Conservation (phyloP, 305 asterid species). For the Fraxinus xanthoxyloides region DNA sequence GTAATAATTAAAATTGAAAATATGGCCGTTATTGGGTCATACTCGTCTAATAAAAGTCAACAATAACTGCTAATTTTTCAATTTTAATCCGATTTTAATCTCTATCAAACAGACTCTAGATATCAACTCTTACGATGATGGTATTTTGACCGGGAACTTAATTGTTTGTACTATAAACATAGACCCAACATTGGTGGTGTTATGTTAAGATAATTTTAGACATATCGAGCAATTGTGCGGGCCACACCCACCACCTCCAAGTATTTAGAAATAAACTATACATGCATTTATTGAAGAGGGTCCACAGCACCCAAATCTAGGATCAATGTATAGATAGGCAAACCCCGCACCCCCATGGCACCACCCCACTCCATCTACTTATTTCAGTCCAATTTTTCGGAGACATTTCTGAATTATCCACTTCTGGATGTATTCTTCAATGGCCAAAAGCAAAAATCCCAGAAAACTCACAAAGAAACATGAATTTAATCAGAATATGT, state of each 20-base stretch:
- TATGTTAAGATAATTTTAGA: neutral
- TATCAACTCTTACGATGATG: neutral
- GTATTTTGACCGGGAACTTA: neutral
- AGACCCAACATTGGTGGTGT: neutral
- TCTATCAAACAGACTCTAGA: no score
- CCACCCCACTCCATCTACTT: constrained; percentile 5
- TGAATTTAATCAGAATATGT: constrained; percentile 19
- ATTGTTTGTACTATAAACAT: neutral
- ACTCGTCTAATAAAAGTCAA: no score
- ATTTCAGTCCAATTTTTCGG: constrained; percentile 26
- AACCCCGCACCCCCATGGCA: neutral
- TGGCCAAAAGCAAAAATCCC: constrained; percentile 59
- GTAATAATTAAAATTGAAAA: no score
- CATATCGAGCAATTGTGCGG: neutral
- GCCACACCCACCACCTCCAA: neutral
- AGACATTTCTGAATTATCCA: constrained; percentile 22
- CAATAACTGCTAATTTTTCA: no score
- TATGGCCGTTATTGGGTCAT: no score
- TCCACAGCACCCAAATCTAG: constrained; percentile 31
- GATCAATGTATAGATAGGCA: constrained; percentile 16
- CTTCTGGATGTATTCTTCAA: constrained; percentile 26
- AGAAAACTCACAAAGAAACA: constrained; percentile 32
- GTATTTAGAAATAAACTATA: neutral
- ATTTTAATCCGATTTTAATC: no score
- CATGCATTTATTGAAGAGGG: constrained; percentile 3